Evolutionary conservation across 805 yeast genomes (phyloP), one percentile per base, ranked within the genome.

Genomic region (Pichia scutulata): DNA sequence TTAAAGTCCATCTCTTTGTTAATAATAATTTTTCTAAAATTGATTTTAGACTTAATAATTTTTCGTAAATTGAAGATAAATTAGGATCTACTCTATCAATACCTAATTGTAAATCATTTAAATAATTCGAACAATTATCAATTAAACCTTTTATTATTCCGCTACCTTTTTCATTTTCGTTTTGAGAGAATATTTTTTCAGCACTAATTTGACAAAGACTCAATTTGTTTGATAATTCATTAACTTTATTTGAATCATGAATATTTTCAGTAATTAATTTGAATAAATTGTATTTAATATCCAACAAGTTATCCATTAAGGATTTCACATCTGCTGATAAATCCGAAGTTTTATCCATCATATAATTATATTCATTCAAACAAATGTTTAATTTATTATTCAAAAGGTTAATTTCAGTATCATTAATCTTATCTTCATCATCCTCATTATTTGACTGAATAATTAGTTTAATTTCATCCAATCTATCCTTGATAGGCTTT

Each of bases 1-100:
- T 80, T 70, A 93, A 73, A 2, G 98, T 92, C 99, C 99, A 93
- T 65, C 99, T 79, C 67, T 97, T 82, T 3, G 99, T 93, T 43
- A 93, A 81, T 59, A 92, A 74, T 55, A 93, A 71, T 57, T 87
- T 88, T 58, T 88, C 96, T 53, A 93, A 74, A 19, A 83, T 82
- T 23, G 80, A 74, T 64, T 89, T 87, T 57, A 89, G 74, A 43
- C 76, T 78, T 28, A 78, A 70, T 56, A 93, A 71, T 52, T 78
- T 74, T 45, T 78, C 74, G 67, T 86, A 90, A 26, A 86, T 72
- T 18, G 78, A 78, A 46, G 73, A 70, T 49, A 86, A 73, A 46
- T 74, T 67, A 13, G 77, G 71, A 57, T 77, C 82, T 42, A 77
- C 65, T 55, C 72, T 67, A 24, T 64, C 63, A 12, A 67, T 69